Conservation (phyloP, 2,329 filamentous ascomycete species). For the Sporothrix schenckii region DNA sequence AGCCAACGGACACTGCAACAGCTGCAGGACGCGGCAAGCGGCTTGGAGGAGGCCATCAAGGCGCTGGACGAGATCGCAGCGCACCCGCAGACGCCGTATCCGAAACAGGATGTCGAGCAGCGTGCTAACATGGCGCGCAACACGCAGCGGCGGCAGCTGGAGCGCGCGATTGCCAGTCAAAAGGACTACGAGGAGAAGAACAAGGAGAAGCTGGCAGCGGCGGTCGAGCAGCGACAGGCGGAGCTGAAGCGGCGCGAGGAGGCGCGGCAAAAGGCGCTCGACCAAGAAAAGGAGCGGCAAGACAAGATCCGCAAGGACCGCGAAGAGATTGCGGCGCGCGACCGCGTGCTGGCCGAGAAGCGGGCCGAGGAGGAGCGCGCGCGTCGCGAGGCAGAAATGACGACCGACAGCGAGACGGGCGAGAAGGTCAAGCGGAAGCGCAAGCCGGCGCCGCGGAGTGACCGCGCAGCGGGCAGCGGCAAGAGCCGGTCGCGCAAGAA, state of each 20-base stretch:
- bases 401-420: slow-evolving; percentile 78
- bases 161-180: slow-evolving; percentile 80
- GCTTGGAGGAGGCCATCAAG: slow-evolving; percentile 80
- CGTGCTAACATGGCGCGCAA: slow-evolving; percentile 97
- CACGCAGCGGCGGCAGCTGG: slow-evolving; percentile 89
- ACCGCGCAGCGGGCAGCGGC: slow-evolving; percentile 38
- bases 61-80: slow-evolving; percentile 65
- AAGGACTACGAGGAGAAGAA: slow-evolving; percentile 93
- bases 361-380: slow-evolving; percentile 70
- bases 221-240: slow-evolving; percentile 76
- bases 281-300: slow-evolving; percentile 71
- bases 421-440: slow-evolving; percentile 80
- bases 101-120: slow-evolving; percentile 85
- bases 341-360: slow-evolving; percentile 71
- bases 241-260: slow-evolving; percentile 80
- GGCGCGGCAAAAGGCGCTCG: slow-evolving; percentile 67
- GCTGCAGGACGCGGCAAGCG: slow-evolving; percentile 76
- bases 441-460: slow-evolving; percentile 50
- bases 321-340: slow-evolving; percentile 74
- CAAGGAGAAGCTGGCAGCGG: slow-evolving; percentile 80
- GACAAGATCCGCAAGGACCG: slow-evolving; percentile 86
- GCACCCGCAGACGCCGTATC: slow-evolving; percentile 76
- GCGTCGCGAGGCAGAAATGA: slow-evolving; percentile 75
- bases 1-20: slow-evolving; percentile 76
- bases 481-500: slow-evolving; percentile 48